phyloP scores from a whole-genome alignment of 1,139 yeast species.

The Kodamaea ohmeri region DNA sequence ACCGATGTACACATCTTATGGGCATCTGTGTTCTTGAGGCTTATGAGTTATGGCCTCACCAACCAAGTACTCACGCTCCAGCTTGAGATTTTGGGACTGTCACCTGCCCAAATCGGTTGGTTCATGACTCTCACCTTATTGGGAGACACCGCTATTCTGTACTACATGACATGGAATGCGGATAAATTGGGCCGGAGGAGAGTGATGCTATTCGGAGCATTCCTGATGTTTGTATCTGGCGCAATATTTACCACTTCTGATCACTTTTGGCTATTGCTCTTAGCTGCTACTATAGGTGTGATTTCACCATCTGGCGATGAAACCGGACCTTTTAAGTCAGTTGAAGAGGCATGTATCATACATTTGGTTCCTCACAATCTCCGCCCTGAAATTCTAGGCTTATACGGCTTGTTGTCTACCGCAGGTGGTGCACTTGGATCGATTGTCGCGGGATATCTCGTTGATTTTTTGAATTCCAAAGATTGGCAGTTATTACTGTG shows the following conservation, averaged over 20 bases:
- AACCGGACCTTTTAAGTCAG: conserved; percentile 87
- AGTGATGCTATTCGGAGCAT: conserved; percentile 63
- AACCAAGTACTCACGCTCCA: conserved; percentile 78
- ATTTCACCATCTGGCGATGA: conserved; percentile 91
- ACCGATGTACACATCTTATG: conserved; percentile 65
- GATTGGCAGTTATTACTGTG: conserved; percentile 38
- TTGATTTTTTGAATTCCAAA: conserved; percentile 40
- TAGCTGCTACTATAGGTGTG: conserved; percentile 59
- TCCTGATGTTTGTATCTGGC: conserved; percentile 73
- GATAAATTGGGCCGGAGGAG: conserved; percentile 69
- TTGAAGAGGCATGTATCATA: conserved; percentile 84
- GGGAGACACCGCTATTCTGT: conserved; percentile 78
- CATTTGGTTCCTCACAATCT: conserved; percentile 67
- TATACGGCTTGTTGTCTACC: conserved; percentile 65
- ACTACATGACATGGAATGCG: conserved; percentile 73
- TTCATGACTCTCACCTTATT: conserved; percentile 81
- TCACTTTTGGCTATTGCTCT: conserved; percentile 52
- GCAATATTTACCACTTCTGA: conserved; percentile 52
- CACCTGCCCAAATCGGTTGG: conserved; percentile 62
- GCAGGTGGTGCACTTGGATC: conserved; percentile 79
- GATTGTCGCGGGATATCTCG: conserved; percentile 56
- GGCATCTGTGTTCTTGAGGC: conserved; percentile 66
- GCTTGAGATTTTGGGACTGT: conserved; percentile 52
- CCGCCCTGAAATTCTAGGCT: conserved; percentile 74
- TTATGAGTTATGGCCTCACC: conserved; percentile 78